Percentiles rank a stretch among this genome's conserved stretches.
Evolutionary conservation across 2,329 filamentous ascomycete genomes (phyloP).

Genomic region (Colletotrichum gloeosporioides): DNA sequence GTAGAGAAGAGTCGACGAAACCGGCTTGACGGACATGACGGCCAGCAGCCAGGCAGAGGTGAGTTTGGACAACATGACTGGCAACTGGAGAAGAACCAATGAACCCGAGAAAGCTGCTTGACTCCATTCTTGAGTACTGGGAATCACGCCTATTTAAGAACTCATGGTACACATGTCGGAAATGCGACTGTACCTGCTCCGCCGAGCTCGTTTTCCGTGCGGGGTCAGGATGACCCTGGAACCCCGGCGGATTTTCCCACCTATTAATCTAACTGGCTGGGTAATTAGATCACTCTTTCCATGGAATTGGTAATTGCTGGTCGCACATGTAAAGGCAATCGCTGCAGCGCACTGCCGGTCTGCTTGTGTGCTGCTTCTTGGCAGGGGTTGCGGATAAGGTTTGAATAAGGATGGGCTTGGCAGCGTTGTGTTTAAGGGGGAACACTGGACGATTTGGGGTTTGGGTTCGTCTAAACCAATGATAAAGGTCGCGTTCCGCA

Average conservation of each 20-base stretch:
- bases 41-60: neutral
- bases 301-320: neutral
- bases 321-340: neutral
- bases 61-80: neutral
- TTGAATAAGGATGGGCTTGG: neutral
- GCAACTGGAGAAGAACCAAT: neutral
- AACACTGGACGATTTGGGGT: neutral
- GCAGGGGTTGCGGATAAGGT: constrained; percentile 15
- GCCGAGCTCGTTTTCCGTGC: constrained; percentile 16
- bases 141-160: neutral
- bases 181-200: neutral
- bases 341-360: neutral
- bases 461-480: neutral
- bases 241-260: neutral
- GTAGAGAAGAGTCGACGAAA: constrained; percentile 47
- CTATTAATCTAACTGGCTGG: constrained; percentile 1
- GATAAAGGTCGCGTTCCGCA: neutral
- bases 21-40: constrained; percentile 24
- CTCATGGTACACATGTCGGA: neutral
- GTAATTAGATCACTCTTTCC: neutral
- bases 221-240: constrained; percentile 13
- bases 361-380: neutral
- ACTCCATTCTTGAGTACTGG: neutral
- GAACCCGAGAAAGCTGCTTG: neutral
- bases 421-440: neutral